Base-by-base conservation (phyloP, 2,329 filamentous ascomycete species). In the Leptographium procerum region DNA sequence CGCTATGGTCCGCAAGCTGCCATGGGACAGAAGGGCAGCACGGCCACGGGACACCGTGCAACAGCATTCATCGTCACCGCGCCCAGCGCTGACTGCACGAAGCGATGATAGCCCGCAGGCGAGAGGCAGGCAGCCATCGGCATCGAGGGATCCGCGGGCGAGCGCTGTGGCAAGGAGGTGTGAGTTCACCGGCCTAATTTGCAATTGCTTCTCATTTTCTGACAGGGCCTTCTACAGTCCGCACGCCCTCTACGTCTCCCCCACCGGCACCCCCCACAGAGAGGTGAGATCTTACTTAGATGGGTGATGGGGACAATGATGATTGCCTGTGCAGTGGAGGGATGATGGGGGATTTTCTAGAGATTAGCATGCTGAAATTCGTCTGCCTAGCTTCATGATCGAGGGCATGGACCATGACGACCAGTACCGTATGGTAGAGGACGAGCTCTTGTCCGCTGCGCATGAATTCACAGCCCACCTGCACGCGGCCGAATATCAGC, bases 341-440 rank as follows among this genome's bases (percentile, higher is more conserved):
- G n/a, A n/a, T n/a, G n/a, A n/a, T 19, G 6, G 9, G 22, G 10
- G 16, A 11, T 31, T 8, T 31, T n/a, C n/a, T n/a, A n/a, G n/a
- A n/a, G n/a, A n/a, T n/a, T n/a, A n/a, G n/a, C 14, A 4, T 36
- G 40, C 51, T 57, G 22, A 53, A 24, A 48, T 31, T 19, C 43
- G 24, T 24, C 10, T 2, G 3, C 4, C 11, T 57, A 84, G 82
- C 33, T 77, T 77, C 67, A 91, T 92, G 86, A 73, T 75, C 2
- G 76, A 83, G 52, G 85, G 84, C 3, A 69, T 80, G n/a, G 74
- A 79, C 4, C 70, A 77, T n/a, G 89, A 94, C 68, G 87, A 91
- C 67, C 73, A 72, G 57, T 92, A 83, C 70, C 85, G 88, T 65
- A 91, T 92, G 86, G 89, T 94, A 0, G 89, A 92, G 69, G 89